phyloP scores from a whole-genome alignment of 83 land plant genomes.

The Diphasiastrum complanatum region DNA sequence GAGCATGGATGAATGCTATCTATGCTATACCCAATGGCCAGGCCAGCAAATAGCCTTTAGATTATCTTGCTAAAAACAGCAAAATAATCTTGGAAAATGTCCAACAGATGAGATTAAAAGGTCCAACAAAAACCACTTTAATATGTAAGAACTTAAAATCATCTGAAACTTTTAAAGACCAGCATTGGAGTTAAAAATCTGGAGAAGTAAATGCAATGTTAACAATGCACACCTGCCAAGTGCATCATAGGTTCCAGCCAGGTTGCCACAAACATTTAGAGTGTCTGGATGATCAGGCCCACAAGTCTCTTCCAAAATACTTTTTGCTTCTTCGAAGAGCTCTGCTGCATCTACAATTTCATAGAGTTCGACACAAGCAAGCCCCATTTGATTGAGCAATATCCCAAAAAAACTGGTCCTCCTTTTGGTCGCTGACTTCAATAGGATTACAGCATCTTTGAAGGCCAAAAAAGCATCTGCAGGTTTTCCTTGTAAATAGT shows the following conservation, averaged over 20 bases:
- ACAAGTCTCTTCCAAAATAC: constrained; percentile 4
- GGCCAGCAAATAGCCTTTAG: too few species aligned
- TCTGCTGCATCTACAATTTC: constrained; percentile 2
- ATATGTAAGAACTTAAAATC: too few species aligned
- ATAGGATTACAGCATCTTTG: background rate
- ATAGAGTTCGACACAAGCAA: constrained; percentile 3
- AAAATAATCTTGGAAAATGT: too few species aligned
- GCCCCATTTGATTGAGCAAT: constrained; percentile 15
- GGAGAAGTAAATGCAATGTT: too few species aligned
- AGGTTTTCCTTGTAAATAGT: constrained; percentile 2
- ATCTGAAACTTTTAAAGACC: too few species aligned
- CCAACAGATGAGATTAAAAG: too few species aligned
- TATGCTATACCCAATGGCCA: too few species aligned
- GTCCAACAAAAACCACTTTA: too few species aligned
- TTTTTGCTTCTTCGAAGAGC: constrained; percentile 2
- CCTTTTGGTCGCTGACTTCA: background rate
- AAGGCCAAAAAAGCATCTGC: background rate
- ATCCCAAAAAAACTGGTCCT: background rate
- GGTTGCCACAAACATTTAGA: constrained; percentile 4
- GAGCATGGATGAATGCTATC: too few species aligned
- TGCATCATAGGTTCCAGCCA: constrained; percentile 8
- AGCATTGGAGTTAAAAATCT: too few species aligned
- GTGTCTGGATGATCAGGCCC: constrained; percentile 10
- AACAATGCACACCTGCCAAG: too few species aligned
- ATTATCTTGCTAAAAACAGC: too few species aligned